phyloP scores from a whole-genome alignment of 306 rosid genomes.

The Vigna radiata region DNA sequence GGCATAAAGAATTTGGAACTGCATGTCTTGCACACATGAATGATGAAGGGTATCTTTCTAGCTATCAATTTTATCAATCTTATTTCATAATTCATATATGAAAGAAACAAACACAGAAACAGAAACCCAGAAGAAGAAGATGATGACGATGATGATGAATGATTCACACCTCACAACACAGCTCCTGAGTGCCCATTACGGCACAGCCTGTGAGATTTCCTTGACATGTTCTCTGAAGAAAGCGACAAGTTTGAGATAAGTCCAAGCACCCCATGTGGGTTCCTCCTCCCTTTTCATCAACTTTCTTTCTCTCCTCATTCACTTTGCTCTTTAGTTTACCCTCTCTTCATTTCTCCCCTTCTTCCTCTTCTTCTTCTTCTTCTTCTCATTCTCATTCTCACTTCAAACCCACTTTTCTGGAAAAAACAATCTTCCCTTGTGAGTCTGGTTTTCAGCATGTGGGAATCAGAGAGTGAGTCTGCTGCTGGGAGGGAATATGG shows the following conservation, averaged over 20 bases:
- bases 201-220: conserved; percentile 67
- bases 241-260: conserved; percentile 64
- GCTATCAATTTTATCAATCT: neutral
- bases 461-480: conserved; percentile 93
- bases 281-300: conserved; percentile 38
- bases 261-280: conserved; percentile 82
- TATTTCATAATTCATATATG: neutral
- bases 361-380: neutral
- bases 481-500: conserved; percentile 69
- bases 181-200: conserved; percentile 57
- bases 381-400: conserved; percentile 33
- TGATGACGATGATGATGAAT: conserved; percentile 27
- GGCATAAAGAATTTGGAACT: conserved; percentile 39
- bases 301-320: conserved; percentile 31
- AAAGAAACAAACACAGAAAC: conserved; percentile 42
- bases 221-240: conserved; percentile 49
- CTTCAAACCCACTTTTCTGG: conserved; percentile 44
- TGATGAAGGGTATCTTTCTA: conserved; percentile 3
- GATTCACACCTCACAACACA: conserved; percentile 32
- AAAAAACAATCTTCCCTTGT: conserved; percentile 20
- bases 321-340: conserved; percentile 4
- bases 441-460: conserved; percentile 63
- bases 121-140: conserved; percentile 38
- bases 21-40: conserved; percentile 22
- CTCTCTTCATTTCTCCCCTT: neutral